A percentile compares a stretch with the other conserved stretches of the same genome.
phyloP scores from a whole-genome alignment of 495 filamentous ascomycete genomes.

The Penicillium bovifimosum region DNA sequence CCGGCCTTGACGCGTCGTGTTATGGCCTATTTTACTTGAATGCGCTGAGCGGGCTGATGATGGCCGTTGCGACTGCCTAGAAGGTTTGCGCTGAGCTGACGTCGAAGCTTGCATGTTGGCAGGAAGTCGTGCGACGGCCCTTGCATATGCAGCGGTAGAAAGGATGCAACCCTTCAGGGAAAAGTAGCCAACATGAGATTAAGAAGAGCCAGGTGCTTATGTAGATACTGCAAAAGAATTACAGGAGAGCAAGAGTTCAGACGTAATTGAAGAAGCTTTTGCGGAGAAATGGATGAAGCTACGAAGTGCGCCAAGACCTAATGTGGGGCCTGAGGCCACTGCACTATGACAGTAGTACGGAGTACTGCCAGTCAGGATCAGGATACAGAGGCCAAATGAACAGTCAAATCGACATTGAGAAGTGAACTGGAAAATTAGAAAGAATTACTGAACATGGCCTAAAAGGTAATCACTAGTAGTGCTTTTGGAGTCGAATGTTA shows the following conservation, averaged over 20 bases:
- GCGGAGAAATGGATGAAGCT: constrained; percentile 6
- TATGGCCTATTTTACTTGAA: constrained; percentile 13
- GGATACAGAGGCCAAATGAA: background rate
- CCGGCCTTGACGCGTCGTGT: constrained; percentile 7
- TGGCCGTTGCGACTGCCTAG: constrained; percentile 28
- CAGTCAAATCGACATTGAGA: background rate
- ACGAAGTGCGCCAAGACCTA: constrained; percentile 13
- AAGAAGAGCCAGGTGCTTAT: background rate
- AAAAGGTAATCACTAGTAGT: background rate
- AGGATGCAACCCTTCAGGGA: background rate
- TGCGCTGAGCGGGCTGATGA: constrained; percentile 17
- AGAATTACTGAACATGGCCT: background rate
- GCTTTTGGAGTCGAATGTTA: background rate
- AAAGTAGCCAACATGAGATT: background rate
- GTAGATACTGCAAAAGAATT: background rate
- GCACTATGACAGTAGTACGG: too few relatives aligned
- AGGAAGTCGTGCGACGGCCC: constrained; percentile 19
- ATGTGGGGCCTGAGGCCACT: constrained; percentile 20
- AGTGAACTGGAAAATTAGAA: background rate
- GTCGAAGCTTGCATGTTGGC: constrained; percentile 26
- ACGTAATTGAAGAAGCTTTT: background rate
- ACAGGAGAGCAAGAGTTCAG: background rate
- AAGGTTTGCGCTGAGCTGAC: constrained; percentile 26
- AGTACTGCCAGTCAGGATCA: too few relatives aligned
- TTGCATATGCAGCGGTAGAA: constrained; percentile 7